Conservation (phyloP, 371 early-diverging fungal genomes). For the Globomyces sp. region DNA sequence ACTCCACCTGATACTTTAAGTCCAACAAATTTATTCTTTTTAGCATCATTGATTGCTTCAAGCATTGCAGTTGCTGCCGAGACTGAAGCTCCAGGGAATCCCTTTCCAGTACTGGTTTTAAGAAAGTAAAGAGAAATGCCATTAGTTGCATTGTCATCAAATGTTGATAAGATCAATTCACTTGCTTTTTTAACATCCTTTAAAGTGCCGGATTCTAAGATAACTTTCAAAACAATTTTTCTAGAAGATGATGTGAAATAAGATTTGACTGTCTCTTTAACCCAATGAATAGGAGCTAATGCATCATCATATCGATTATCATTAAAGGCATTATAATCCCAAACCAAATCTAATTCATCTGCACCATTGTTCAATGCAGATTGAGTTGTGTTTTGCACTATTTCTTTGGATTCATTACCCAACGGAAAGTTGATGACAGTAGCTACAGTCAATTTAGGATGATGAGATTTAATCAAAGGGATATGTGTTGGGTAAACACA, state of each 20-base stretch:
- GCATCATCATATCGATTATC: slow-evolving; percentile 15
- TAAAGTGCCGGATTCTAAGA: no score
- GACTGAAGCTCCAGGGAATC: slow-evolving; percentile 12
- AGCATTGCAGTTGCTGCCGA: slow-evolving; percentile 20
- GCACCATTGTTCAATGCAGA: slow-evolving; percentile 17
- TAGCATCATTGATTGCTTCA: slow-evolving; percentile 17
- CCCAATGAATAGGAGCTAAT: slow-evolving; percentile 9
- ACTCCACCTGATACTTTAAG: slow-evolving; percentile 23
- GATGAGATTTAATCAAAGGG: no score
- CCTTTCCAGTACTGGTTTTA: slow-evolving; percentile 24
- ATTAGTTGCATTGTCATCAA: no score
- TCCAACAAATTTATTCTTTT: slow-evolving; percentile 10
- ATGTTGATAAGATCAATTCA: no score
- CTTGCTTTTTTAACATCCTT: no score
- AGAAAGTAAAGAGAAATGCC: no score
- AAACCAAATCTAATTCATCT: slow-evolving; percentile 22
- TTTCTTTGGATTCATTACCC: slow-evolving; percentile 9
- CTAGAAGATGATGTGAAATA: slow-evolving; percentile 7
- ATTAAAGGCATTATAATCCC: slow-evolving; percentile 20
- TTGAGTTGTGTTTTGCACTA: slow-evolving; percentile 10
- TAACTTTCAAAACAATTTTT: no score
- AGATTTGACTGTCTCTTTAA: slow-evolving; percentile 3
- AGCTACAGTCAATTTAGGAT: slow-evolving; percentile 1
- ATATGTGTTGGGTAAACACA: no score
- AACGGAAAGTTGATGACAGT: slow-evolving; percentile 22